A percentile compares a stretch with the other conserved stretches of the same genome.
phyloP scores from a whole-genome alignment of 31 red algal genomes.

The Asparagopsis taxiformis region DNA sequence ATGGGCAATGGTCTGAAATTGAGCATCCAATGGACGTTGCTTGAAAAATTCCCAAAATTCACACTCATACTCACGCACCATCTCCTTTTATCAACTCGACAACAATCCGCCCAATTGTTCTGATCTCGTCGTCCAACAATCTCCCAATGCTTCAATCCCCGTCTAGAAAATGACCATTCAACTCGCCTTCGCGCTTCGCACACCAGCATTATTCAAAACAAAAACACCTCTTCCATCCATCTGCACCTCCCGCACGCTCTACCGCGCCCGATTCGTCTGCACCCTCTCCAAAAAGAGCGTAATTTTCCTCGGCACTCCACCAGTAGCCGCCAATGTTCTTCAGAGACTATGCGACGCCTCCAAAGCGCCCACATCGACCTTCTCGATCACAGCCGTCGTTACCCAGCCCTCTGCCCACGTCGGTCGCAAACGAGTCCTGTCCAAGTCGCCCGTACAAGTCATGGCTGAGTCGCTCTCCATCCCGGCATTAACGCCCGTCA shows the following conservation, averaged over 20 bases:
- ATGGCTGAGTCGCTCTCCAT: constrained; percentile 52
- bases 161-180: too few relatives aligned
- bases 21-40: too few relatives aligned
- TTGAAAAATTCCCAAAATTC: too few relatives aligned
- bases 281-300: constrained; percentile 16
- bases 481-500: constrained; percentile 44
- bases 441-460: constrained; percentile 42
- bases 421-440: constrained; percentile 58
- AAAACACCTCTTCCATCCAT: neutral
- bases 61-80: too few relatives aligned
- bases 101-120: too few relatives aligned
- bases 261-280: neutral
- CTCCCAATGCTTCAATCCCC: too few relatives aligned
- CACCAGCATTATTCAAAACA: neutral
- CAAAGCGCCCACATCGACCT: neutral
- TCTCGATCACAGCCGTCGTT: constrained; percentile 50
- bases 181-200: too few relatives aligned
- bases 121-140: too few relatives aligned
- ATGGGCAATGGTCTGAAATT: too few relatives aligned
- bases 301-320: constrained; percentile 82
- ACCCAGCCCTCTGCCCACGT: constrained; percentile 63
- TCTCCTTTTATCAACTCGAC: too few relatives aligned
- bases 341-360: constrained; percentile 32
- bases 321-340: constrained; percentile 57
- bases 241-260: neutral